Evolutionary conservation across 805 yeast species (phyloP), one percentile per base, ranked within the genome.

Genomic region (Candida orba): DNA sequence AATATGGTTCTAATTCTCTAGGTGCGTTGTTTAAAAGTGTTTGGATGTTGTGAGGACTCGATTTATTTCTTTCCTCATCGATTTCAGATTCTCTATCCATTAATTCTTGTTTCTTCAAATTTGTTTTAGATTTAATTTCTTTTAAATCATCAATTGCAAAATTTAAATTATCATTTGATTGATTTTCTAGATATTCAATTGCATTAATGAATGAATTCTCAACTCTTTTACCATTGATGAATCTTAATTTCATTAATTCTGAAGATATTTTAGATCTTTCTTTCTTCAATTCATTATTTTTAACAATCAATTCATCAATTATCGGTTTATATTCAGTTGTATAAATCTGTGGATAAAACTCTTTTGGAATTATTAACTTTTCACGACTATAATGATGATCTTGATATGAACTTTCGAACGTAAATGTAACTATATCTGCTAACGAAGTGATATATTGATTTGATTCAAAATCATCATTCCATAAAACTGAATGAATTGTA

Each of bases 261-360:
- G 34, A 36, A 8, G 52, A 22, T 7, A 56, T 23, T 9, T 48
- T 44, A 17, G 55, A 44, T 20, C 53, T 54, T 9, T 51, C 51
- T 4, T 46, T 42, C 6, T 36, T 46, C 1, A 49, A 7, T 8
- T 34, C 39, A 6, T 37, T 23, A 6, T 36, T 35, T 8, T 48
- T 34, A 1, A 17, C 13, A 13, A 35, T n/a, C 1, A 50, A 17
- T 4, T 50, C 50, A 6, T 37, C 18, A 14, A 53, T 39, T 2
- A 52, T 34, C 0, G 35, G 34, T 20, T 30, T 47, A 37, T 58
- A 58, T 15, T 63, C 62, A 13, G 52, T 41, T 0, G 69, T 54
- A 46, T 63, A 70, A 2, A 70, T 53, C 42, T 70, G 72, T 0
- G 74, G 73, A 42, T 68, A 69, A 37, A 68, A 60, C 17, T 42